These are phyloP conservation scores for Penicillium sclerotiorum DNA, from an alignment of 2,329 filamentous ascomycete genomes.

Conservation along the genomic window DNA sequence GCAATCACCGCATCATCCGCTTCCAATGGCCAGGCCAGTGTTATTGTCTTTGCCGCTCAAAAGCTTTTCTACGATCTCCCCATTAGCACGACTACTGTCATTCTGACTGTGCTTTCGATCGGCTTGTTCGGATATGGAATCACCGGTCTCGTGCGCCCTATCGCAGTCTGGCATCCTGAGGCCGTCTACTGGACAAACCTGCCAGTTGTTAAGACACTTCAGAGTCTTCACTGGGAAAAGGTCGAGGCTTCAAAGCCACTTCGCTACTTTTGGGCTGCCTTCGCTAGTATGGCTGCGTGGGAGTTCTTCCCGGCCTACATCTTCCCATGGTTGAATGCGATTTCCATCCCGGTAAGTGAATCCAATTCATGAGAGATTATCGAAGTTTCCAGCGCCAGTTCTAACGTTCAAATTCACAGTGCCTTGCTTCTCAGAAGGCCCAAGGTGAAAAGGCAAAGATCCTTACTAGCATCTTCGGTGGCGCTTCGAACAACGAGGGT, in stretches of 20 bases:
- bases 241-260: slow-evolving; percentile 56
- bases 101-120: slow-evolving; percentile 57
- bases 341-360: slow-evolving; percentile 50
- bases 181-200: slow-evolving; percentile 60
- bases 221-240: slow-evolving; percentile 58
- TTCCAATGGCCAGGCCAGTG: slow-evolving; percentile 50
- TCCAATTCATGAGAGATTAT: not conserved
- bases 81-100: slow-evolving; percentile 49
- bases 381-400: not conserved
- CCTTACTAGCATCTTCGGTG: slow-evolving; percentile 56
- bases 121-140: slow-evolving; percentile 60
- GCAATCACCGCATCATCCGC: slow-evolving; percentile 59
- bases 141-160: slow-evolving; percentile 56
- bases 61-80: slow-evolving; percentile 56
- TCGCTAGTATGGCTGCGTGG: slow-evolving; percentile 52
- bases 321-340: slow-evolving; percentile 57
- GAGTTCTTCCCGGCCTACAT: slow-evolving; percentile 61
- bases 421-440: slow-evolving; percentile 56
- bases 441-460: slow-evolving; percentile 49
- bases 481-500: slow-evolving; percentile 56
- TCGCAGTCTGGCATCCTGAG: slow-evolving; percentile 59
- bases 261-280: slow-evolving; percentile 56
- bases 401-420: slow-evolving; percentile 25
- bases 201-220: slow-evolving; percentile 57
- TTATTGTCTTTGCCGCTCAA: slow-evolving; percentile 52